Percentiles rank a stretch among this genome's conserved stretches.
These are phyloP conservation scores for Xylaria cubensis DNA, from an alignment of 495 filamentous ascomycete species.

Conservation along the genomic window DNA sequence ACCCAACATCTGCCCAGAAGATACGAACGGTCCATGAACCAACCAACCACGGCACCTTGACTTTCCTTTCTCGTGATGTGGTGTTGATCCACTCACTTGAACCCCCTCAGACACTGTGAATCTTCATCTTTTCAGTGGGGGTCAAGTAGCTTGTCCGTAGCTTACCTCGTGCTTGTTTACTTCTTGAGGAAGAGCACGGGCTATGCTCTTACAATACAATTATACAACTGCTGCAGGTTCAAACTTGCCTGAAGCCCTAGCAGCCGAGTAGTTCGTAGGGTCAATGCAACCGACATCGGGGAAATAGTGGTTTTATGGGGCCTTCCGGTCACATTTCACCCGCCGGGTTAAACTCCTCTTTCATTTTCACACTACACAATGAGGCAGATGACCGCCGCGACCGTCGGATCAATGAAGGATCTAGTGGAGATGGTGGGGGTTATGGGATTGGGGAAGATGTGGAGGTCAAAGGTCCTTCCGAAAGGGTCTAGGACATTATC, in stretches of 20 bases:
- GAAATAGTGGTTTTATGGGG: conserved; percentile 16
- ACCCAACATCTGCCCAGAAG: background rate
- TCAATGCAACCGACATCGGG: conserved; percentile 15
- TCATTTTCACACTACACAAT: background rate
- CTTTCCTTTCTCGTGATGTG: conserved; percentile 7
- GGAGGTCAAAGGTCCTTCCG: conserved; percentile 17
- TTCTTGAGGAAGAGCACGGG: background rate
- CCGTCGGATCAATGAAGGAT: background rate
- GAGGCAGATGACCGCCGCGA: conserved; percentile 10
- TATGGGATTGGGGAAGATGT: conserved; percentile 14
- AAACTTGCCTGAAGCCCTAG: background rate
- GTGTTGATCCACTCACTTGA: conserved; percentile 19
- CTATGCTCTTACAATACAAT: background rate
- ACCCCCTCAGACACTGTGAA: background rate
- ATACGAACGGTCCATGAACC: background rate
- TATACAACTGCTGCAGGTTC: background rate
- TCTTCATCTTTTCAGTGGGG: conserved; percentile 15
- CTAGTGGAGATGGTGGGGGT: conserved; percentile 22
- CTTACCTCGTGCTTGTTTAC: background rate
- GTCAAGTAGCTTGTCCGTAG: conserved; percentile 5
- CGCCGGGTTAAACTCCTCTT: background rate
- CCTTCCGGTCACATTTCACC: conserved; percentile 4
- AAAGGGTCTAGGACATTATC: conserved; percentile 1
- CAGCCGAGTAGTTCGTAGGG: background rate
- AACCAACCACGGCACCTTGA: background rate